A percentile compares a stretch with the other conserved stretches of the same genome.
These are phyloP conservation scores for Labyrinthula sp. DNA, from an alignment of 352 stramenopile genomes.

Conservation along the genomic window DNA sequence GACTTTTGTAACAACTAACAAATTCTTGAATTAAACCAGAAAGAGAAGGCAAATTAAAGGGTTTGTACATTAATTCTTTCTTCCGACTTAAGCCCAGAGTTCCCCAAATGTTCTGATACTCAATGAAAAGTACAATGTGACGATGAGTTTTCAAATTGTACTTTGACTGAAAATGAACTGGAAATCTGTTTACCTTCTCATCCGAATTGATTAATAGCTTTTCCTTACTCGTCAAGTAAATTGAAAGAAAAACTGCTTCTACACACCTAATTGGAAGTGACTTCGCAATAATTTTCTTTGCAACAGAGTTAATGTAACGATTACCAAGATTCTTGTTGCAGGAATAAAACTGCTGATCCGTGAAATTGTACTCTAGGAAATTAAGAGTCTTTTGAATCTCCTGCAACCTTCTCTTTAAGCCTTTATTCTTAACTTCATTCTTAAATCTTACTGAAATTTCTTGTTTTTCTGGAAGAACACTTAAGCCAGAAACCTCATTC, in stretches of 20 bases:
- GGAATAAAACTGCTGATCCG: slow-evolving; percentile 53
- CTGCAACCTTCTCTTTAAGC: neutral
- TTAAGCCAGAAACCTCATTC: no score
- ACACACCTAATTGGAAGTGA: slow-evolving; percentile 60
- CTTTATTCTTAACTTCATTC: no score
- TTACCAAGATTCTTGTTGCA: slow-evolving; percentile 61
- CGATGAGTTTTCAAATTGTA: slow-evolving; percentile 46
- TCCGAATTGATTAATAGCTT: slow-evolving; percentile 45
- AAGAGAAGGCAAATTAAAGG: slow-evolving; percentile 48
- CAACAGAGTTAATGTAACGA: slow-evolving; percentile 56
- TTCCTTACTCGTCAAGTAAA: slow-evolving; percentile 49
- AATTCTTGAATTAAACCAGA: slow-evolving; percentile 51
- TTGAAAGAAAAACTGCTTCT: slow-evolving; percentile 54
- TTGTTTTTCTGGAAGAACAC: no score
- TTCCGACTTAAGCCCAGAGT: slow-evolving; percentile 53
- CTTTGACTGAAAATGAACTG: slow-evolving; percentile 55
- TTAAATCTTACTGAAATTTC: no score
- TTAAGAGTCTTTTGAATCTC: slow-evolving; percentile 3
- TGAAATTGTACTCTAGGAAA: slow-evolving; percentile 56
- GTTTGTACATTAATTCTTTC: slow-evolving; percentile 57
- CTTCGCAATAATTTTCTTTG: slow-evolving; percentile 56
- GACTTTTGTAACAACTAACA: slow-evolving; percentile 41
- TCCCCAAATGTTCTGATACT: slow-evolving; percentile 51
- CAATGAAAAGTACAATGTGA: slow-evolving; percentile 54
- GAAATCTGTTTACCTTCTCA: no score